These are phyloP conservation scores for Ophiostoma sp. DNA, from an alignment of 2,329 filamentous ascomycete genomes.

Conservation along the genomic window DNA sequence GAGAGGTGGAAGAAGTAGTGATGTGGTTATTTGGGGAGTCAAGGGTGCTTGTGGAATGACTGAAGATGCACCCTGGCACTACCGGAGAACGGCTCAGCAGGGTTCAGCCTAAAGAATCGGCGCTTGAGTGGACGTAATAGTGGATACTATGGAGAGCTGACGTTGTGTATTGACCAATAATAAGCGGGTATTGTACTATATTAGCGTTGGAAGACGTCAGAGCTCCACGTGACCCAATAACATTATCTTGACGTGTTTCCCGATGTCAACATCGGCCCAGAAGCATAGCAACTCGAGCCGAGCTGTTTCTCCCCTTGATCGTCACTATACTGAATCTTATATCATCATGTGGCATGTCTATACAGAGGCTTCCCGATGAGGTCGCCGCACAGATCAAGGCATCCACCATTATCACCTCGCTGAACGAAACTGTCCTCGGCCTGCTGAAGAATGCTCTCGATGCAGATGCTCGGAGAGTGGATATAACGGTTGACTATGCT, in stretches of 20 bases:
- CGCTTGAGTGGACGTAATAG: conserved; percentile 4
- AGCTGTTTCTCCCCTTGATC: background rate
- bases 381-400: conserved; percentile 78
- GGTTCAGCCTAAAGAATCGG: conserved; percentile 1
- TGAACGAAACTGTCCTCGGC: conserved; percentile 65
- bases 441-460: conserved; percentile 82
- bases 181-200: background rate
- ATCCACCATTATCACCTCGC: conserved; percentile 68
- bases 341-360: conserved; percentile 46
- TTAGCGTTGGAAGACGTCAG: background rate
- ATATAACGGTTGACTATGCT: conserved; percentile 65
- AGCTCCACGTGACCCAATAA: background rate
- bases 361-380: conserved; percentile 63
- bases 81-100: conserved; percentile 6
- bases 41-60: background rate
- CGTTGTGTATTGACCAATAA: background rate
- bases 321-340: background rate
- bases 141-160: background rate
- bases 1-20: background rate
- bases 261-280: background rate
- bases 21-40: background rate
- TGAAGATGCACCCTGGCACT: conserved; percentile 9
- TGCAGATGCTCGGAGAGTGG: conserved; percentile 63
- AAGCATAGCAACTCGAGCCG: background rate
- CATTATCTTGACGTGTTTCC: background rate